Base-by-base conservation (phyloP, 495 filamentous ascomycete genomes). In the Trichoderma virens region DNA sequence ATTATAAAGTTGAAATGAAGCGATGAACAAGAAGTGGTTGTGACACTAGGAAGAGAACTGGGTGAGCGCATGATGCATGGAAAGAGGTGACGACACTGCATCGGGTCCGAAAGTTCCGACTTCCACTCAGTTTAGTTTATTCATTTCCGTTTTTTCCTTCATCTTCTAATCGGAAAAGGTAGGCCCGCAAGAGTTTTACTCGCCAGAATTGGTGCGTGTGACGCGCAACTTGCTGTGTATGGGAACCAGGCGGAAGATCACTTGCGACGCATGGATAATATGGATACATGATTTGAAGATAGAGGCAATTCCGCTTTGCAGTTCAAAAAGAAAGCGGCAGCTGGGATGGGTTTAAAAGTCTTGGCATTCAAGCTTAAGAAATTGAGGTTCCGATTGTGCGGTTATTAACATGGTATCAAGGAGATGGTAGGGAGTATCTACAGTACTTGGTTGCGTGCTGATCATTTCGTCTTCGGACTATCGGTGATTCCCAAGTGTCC, bases 281-380 rank as follows among this genome's bases (percentile, higher is more conserved):
- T 41, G 38, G 38, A 41, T 41, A 41, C 38, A 39, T 18, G 38
- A n/a, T n/a, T n/a, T n/a, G n/a, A n/a, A n/a, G n/a, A n/a, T n/a
- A n/a, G n/a, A n/a, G 2, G 38, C 6, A 18, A 41, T 41, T 41
- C 38, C 38, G 38, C 11, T 51, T 51, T 51, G 45, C 45, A 16
- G 23, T 20, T 51, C 45, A 51, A 41, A 41, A 5, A 18, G 11
- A 41, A 18, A 3, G n/a, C 2, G 4, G n/a, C 18, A 9, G 45
- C 18, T 51, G 45, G 20, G 45, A 14, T 3, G 6, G 41, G 11
- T 5, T 13, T 13, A 45, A 51, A 51, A 51, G 45, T 51, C 45
- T 51, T 51, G 45, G 45, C 45, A 51, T 51, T 51, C 23, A 51
- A 51, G n/a, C 45, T 51, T 51, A 51, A n/a, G 45, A 51, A 51